Evolutionary conservation across 306 rosid species (phyloP).

Genomic region (Quercus wislizeni): DNA sequence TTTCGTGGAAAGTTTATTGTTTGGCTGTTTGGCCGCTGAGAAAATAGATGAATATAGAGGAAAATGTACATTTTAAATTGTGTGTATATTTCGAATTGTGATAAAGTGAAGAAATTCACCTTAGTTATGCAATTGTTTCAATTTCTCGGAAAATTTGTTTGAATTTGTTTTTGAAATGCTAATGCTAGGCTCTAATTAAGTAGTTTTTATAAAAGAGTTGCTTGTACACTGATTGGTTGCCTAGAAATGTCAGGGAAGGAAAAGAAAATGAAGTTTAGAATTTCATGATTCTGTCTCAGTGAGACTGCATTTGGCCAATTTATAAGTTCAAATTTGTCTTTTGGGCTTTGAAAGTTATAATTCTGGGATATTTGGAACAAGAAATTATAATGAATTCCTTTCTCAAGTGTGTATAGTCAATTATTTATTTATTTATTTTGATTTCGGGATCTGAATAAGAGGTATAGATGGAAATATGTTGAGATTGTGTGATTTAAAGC

Average conservation of each 20-base stretch:
- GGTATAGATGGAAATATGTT: neutral
- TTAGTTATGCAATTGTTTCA: neutral
- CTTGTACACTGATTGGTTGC: neutral
- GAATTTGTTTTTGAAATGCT: neutral
- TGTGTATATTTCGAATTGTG: neutral
- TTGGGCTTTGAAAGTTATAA: too few species aligned
- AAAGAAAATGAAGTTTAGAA: neutral
- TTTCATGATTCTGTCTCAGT: neutral
- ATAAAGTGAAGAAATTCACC: neutral
- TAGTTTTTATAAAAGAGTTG: neutral
- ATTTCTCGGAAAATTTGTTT: neutral
- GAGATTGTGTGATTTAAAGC: neutral
- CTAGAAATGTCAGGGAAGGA: neutral
- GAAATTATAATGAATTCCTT: neutral
- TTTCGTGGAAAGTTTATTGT: neutral
- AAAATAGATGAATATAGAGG: conserved; percentile 1
- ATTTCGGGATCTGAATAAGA: neutral
- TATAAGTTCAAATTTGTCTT: too few species aligned
- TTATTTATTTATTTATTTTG: neutral
- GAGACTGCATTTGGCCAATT: too few species aligned
- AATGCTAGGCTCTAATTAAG: neutral
- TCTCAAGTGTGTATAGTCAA: neutral
- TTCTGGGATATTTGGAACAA: neutral
- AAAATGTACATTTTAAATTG: neutral
- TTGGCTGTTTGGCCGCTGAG: conserved; percentile 13